phyloP scores from a whole-genome alignment of 768 basidiomycete species.

The Crassisporium funariophilum region DNA sequence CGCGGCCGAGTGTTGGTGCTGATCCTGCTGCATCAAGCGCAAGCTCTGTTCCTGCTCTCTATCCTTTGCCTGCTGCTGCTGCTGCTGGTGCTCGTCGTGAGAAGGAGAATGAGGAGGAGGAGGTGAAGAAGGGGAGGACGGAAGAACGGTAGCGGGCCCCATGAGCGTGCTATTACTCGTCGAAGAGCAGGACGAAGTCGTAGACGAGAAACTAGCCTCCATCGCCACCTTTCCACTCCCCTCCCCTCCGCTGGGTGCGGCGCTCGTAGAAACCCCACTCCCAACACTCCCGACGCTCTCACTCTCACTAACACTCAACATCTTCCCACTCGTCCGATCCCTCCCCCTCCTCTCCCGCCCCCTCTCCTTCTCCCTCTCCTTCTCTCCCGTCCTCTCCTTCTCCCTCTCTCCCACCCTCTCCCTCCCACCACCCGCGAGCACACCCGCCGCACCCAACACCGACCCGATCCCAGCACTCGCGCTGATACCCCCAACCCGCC shows the following conservation, averaged over 20 bases:
- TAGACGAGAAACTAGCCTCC: slow-evolving; percentile 25
- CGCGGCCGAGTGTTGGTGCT: not conserved
- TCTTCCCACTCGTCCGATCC: slow-evolving; percentile 40
- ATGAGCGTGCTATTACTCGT: slow-evolving; percentile 28
- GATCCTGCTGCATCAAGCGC: not conserved
- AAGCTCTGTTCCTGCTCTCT: slow-evolving; percentile 16
- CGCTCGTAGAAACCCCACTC: not conserved
- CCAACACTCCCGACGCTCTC: slow-evolving; percentile 21
- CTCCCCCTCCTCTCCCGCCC: slow-evolving; percentile 40
- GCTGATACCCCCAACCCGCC: slow-evolving; percentile 9
- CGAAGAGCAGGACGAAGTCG: slow-evolving; percentile 24
- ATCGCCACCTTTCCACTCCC: slow-evolving; percentile 6
- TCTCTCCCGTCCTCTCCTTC: slow-evolving; percentile 25
- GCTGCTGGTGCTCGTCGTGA: not conserved
- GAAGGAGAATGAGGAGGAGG: too few species aligned
- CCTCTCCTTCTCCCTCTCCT: slow-evolving; percentile 27
- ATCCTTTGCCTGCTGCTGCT: not conserved
- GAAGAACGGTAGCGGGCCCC: slow-evolving; percentile 2
- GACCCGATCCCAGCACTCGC: slow-evolving; percentile 12
- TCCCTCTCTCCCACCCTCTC: slow-evolving; percentile 31
- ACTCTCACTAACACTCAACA: slow-evolving; percentile 38
- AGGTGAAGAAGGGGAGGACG: too few species aligned
- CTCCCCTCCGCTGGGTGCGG: slow-evolving; percentile 4
- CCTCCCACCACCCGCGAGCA: slow-evolving; percentile 35
- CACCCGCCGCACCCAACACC: slow-evolving; percentile 25